phyloP scores from a whole-genome alignment of 768 basidiomycete genomes.

The Mycena galopus region DNA sequence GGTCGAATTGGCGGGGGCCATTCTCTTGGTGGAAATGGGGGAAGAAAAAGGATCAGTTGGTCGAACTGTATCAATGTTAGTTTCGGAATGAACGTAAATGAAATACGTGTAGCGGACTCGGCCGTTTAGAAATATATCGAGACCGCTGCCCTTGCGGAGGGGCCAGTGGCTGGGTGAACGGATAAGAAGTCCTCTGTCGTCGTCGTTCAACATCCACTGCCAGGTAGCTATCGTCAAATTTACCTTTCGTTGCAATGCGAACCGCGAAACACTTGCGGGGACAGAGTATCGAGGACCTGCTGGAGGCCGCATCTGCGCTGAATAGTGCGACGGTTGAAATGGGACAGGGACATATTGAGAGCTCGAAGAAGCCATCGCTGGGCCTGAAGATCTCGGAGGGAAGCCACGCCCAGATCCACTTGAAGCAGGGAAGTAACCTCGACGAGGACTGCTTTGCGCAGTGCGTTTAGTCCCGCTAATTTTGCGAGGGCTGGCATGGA shows the following conservation, averaged over 20 bases:
- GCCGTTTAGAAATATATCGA: constrained; percentile 2
- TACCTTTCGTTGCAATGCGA: constrained; percentile 9
- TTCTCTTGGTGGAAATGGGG: not conserved
- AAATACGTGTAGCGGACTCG: not conserved
- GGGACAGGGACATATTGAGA: not conserved
- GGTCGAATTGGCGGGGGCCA: constrained; percentile 12
- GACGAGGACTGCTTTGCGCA: not conserved
- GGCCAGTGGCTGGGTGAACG: constrained; percentile 14
- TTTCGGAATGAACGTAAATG: too few species aligned
- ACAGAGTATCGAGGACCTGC: not conserved
- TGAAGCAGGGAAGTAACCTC: not conserved
- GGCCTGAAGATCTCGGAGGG: not conserved
- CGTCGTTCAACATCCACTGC: not conserved
- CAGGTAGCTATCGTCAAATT: not conserved
- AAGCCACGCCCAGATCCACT: not conserved
- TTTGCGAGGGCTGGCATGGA: not conserved
- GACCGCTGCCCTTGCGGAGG: constrained; percentile 4
- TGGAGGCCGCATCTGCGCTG: not conserved
- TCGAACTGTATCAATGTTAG: constrained; percentile 16
- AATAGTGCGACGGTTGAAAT: not conserved
- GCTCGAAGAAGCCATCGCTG: not conserved
- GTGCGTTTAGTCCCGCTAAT: constrained; percentile 18
- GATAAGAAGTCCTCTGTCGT: not conserved
- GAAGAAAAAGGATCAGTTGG: not conserved
- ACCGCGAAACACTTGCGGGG: not conserved